Conservation (phyloP, 2,329 filamentous ascomycete genomes). For the Fusarium sp. region DNA sequence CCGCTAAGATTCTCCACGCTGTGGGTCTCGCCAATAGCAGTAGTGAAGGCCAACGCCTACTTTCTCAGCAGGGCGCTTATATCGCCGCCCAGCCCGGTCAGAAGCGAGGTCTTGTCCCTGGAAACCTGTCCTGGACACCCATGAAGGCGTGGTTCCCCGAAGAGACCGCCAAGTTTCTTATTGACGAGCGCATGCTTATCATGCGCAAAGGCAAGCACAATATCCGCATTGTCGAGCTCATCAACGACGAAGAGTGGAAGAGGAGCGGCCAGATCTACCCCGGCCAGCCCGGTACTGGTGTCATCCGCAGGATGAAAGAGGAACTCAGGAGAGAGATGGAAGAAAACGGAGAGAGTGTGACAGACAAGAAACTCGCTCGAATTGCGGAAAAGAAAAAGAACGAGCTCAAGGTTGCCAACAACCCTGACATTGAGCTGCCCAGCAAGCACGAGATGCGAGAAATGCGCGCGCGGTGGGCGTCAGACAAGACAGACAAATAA, state of each 20-base stretch:
- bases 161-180: slow-evolving; percentile 71
- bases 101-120: slow-evolving; percentile 60
- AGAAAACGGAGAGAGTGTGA: slow-evolving; percentile 48
- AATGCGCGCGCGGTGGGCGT: slow-evolving; percentile 46
- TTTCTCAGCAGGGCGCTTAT: slow-evolving; percentile 69
- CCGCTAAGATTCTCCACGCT: slow-evolving; percentile 71
- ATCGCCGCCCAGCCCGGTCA: slow-evolving; percentile 67
- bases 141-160: slow-evolving; percentile 70
- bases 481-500: slow-evolving; percentile 22
- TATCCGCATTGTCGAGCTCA: slow-evolving; percentile 70
- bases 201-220: slow-evolving; percentile 75
- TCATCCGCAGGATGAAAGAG: slow-evolving; percentile 59
- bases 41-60: slow-evolving; percentile 71
- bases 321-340: slow-evolving; percentile 55
- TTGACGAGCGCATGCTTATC: slow-evolving; percentile 70
- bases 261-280: slow-evolving; percentile 64
- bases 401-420: slow-evolving; percentile 55
- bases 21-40: slow-evolving; percentile 69
- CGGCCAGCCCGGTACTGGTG: slow-evolving; percentile 65
- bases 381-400: slow-evolving; percentile 38
- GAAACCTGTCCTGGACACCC: slow-evolving; percentile 70
- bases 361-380: slow-evolving; percentile 48
- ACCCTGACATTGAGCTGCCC: slow-evolving; percentile 58
- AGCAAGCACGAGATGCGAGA: slow-evolving; percentile 53
- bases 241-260: slow-evolving; percentile 68